Conservation (phyloP, 1,284 basidiomycete genomes). For the Sporisorium scitamineum region DNA sequence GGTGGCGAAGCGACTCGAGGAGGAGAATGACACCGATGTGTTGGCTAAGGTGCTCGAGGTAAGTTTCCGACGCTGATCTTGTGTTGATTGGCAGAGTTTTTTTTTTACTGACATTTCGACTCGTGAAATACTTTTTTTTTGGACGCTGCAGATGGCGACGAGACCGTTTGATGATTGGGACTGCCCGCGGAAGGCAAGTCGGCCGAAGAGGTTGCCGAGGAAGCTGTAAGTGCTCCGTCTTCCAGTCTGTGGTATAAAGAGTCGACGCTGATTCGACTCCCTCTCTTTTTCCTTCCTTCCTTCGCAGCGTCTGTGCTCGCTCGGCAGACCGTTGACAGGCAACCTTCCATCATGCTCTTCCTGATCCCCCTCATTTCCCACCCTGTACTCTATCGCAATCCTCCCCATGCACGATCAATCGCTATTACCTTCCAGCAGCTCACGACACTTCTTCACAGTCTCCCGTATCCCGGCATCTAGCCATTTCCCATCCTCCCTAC, state of each 20-base stretch:
- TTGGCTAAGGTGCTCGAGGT: conserved; percentile 54
- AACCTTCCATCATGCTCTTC: conserved; percentile 65
- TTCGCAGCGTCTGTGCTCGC: conserved; percentile 40
- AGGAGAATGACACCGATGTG: conserved; percentile 59
- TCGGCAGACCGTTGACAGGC: conserved; percentile 51
- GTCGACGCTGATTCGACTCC: not conserved
- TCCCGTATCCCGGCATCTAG: conserved; percentile 11
- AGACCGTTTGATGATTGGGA: conserved; percentile 59
- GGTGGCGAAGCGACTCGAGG: conserved; percentile 57
- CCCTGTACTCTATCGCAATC: not conserved
- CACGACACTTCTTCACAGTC: conserved; percentile 14
- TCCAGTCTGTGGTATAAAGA: not conserved
- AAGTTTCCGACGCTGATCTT: not conserved
- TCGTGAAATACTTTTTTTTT: not conserved
- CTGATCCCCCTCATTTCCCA: conserved; percentile 7
- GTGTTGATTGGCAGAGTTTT: not conserved
- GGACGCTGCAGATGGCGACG: conserved; percentile 48
- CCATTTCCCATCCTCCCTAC: conserved; percentile 19
- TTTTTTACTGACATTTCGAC: not conserved
- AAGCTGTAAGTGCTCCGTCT: conserved; percentile 70
- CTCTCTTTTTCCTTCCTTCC: not conserved
- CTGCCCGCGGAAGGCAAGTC: conserved; percentile 55
- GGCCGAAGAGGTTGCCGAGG: conserved; percentile 73
- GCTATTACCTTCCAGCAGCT: conserved; percentile 6
- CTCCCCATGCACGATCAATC: not conserved